Base-by-base conservation (phyloP, 2,329 filamentous ascomycete genomes). In the Aureobasidium sp. region DNA sequence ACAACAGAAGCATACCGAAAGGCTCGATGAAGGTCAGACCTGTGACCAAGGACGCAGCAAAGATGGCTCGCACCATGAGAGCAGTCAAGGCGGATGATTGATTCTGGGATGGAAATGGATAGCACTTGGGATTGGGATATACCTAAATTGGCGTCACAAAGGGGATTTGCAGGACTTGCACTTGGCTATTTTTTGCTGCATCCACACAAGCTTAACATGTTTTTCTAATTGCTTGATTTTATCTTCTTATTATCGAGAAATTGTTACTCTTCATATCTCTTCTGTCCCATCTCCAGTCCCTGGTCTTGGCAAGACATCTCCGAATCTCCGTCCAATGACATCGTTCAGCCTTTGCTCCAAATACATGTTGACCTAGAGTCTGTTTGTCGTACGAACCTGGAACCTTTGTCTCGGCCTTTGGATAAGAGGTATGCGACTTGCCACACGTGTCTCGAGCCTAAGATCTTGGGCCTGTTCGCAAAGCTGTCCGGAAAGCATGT, bases 1-100 rank as follows among this genome's bases (percentile, higher is more conserved):
- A 51, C 19, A 51, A 41, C 27, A 41, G 27, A 39, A 51, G 48
- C 37, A 41, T 51, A 12, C 48, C 48, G 14, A 51, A 51, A n/a
- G 48, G 48, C 48, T 51, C 48, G 8, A 40, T 51, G 35, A 51
- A 51, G 27, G 48, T 51, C 37, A 40, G 48, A 34, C 16, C 48
- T 8, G 25, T 51, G 25, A 51, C 25, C 14, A 41, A 32, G 24
- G 48, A 51, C 21, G 48, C 35, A 38, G 37, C 27, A 10, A 51
- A 51, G 37, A 51, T 51, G 48, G 27, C 48, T 34, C 48, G 48
- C 21, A 51, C 48, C 17, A 51, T 51, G 48, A 40, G 48, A 51
- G 48, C 48, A 30, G 48, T 51, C 37, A 51, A 51, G 37, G 37
- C 48, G 5, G 48, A 51, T 4, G 48, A 51, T 24, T 51, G 34